phyloP scores from a whole-genome alignment of 352 stramenopile genomes.

The Poterioochromonas sp. region DNA sequence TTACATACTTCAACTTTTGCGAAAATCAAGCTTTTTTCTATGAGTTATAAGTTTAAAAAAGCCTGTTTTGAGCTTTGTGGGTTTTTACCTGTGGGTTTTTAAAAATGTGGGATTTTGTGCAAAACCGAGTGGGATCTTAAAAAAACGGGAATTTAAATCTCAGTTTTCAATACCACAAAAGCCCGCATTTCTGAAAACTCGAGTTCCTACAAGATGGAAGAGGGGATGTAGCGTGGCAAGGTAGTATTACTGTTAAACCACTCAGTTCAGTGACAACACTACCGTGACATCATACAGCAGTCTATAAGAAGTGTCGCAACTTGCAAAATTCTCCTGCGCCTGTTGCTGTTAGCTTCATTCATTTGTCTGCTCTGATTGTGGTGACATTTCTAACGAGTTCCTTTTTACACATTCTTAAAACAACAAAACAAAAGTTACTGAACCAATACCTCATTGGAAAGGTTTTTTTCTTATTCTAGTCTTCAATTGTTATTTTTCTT shows the following conservation, averaged over 20 bases:
- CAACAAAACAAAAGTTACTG: too few relatives aligned
- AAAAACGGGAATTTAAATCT: conserved; percentile 17
- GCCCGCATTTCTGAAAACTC: conserved; percentile 10
- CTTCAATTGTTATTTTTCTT: too few relatives aligned
- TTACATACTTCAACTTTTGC: conserved; percentile 15
- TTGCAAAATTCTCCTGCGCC: conserved; percentile 10
- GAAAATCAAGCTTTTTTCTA: conserved; percentile 17
- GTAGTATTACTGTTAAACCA: conserved; percentile 15
- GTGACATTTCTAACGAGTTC: too few relatives aligned
- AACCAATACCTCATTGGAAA: too few relatives aligned
- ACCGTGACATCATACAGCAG: conserved; percentile 10
- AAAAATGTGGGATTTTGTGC: conserved; percentile 14
- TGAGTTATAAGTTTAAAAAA: conserved; percentile 19
- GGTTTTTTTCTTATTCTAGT: too few relatives aligned
- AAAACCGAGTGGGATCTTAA: conserved; percentile 13
- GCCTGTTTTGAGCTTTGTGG: conserved; percentile 10
- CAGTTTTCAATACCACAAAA: conserved; percentile 15
- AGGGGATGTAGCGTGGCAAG: conserved; percentile 7
- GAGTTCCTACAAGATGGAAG: conserved; percentile 11
- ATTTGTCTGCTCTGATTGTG: conserved; percentile 14
- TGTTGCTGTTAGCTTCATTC: conserved; percentile 13
- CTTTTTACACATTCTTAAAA: too few relatives aligned
- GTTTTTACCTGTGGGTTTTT: conserved; percentile 14
- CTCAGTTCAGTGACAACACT: conserved; percentile 11
- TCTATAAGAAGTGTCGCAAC: conserved; percentile 13